Conservation (phyloP, 768 basidiomycete genomes). For the Baorangia bicolor region DNA sequence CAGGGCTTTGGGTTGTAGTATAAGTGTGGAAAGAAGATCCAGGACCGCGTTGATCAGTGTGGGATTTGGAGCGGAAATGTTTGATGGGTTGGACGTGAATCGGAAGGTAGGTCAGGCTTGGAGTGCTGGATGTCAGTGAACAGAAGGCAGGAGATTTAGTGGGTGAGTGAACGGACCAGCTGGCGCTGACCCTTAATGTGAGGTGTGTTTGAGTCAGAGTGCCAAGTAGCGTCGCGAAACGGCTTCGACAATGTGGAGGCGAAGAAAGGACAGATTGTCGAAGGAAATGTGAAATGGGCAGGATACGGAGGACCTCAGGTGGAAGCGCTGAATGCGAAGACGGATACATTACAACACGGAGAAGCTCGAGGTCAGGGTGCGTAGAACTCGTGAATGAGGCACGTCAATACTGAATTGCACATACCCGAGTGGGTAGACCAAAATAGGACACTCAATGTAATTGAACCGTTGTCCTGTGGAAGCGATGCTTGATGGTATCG, state of each 20-base stretch:
- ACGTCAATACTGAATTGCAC: neutral
- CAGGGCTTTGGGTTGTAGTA: constrained; percentile 11
- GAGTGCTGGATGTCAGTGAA: neutral
- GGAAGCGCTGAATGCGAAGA: neutral
- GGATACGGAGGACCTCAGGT: neutral
- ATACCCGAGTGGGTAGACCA: neutral
- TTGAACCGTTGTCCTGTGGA: neutral
- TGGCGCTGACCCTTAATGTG: neutral
- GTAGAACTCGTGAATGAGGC: constrained; percentile 2
- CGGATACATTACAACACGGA: neutral
- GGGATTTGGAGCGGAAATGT: neutral
- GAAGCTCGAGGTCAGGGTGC: neutral
- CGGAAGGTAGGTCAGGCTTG: neutral
- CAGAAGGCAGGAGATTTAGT: neutral
- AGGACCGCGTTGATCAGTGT: neutral
- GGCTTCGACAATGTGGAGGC: neutral
- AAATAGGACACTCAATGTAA: neutral
- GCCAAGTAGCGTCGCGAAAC: neutral
- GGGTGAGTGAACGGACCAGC: neutral
- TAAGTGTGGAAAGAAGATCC: constrained; percentile 6
- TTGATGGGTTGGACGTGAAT: neutral
- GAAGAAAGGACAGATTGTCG: neutral
- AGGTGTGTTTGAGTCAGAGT: neutral
- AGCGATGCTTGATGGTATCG: neutral
- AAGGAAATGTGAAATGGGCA: neutral